These are phyloP conservation scores for Fusarium hostae DNA, from an alignment of 2,329 filamentous ascomycete species.

Conservation along the genomic window DNA sequence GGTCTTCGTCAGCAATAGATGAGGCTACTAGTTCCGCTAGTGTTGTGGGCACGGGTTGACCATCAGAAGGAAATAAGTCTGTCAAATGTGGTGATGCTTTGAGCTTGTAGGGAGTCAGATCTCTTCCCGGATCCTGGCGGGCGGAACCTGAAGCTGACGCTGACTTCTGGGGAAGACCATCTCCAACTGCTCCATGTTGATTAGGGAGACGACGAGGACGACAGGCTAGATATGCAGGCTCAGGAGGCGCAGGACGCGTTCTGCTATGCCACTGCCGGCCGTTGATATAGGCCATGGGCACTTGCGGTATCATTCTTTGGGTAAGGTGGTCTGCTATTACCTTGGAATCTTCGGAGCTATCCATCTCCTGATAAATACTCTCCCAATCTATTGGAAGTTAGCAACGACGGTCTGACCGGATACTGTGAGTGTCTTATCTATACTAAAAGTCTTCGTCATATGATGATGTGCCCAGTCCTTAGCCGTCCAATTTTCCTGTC, in stretches of 20 bases:
- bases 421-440: neutral
- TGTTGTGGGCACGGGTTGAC: neutral
- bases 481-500: neutral
- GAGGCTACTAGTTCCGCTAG: neutral
- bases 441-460: neutral
- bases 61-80: neutral
- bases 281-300: neutral
- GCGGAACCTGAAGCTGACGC: neutral
- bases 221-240: neutral
- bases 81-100: neutral
- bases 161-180: slow-evolving; percentile 1
- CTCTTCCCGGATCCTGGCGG: neutral
- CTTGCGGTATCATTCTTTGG: neutral
- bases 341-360: neutral
- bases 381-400: neutral
- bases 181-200: neutral
- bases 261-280: neutral
- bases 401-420: neutral
- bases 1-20: neutral
- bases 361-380: neutral
- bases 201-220: neutral
- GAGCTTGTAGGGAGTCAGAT: neutral
- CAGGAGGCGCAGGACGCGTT: neutral
- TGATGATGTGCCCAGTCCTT: neutral
- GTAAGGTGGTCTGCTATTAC: neutral